Evolutionary conservation across 2,329 filamentous ascomycete species (phyloP).

Genomic region (Aurifilum marmelostoma): DNA sequence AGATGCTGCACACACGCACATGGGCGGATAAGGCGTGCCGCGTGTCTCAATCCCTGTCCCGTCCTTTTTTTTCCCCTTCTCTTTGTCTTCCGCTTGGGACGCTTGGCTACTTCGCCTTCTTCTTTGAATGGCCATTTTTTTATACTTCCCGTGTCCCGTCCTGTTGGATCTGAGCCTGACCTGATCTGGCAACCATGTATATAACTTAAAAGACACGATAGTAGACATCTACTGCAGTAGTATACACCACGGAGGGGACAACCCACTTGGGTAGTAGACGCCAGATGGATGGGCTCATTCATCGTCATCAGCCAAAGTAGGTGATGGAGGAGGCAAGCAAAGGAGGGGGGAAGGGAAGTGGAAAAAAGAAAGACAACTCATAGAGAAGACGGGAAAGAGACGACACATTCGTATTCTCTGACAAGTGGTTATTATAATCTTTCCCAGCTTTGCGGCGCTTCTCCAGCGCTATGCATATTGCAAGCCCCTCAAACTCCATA

Average conservation of each 20-base stretch:
- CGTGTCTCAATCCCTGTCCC: background rate
- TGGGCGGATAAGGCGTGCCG: conserved; percentile 9
- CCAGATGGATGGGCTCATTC: background rate
- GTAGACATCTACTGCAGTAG: background rate
- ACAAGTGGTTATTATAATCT: background rate
- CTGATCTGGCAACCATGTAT: background rate
- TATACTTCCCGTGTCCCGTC: background rate
- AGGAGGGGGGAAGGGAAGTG: background rate
- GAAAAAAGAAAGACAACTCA: background rate
- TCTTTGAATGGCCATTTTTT: background rate
- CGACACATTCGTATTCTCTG: background rate
- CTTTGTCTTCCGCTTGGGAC: background rate
- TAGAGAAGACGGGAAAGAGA: background rate
- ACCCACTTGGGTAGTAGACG: background rate
- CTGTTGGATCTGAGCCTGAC: background rate
- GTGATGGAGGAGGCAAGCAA: background rate
- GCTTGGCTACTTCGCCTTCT: background rate
- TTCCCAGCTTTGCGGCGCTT: background rate
- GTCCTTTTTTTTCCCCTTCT: background rate
- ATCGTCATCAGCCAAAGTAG: background rate
- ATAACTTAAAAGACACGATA: background rate
- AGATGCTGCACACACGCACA: background rate
- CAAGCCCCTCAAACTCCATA: background rate
- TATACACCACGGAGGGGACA: background rate
- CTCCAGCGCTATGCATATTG: background rate